Percentiles rank a stretch among this genome's conserved stretches.
These are phyloP conservation scores for Nicotiana undulata DNA, from an alignment of 257 asterid species.

Conservation along the genomic window DNA sequence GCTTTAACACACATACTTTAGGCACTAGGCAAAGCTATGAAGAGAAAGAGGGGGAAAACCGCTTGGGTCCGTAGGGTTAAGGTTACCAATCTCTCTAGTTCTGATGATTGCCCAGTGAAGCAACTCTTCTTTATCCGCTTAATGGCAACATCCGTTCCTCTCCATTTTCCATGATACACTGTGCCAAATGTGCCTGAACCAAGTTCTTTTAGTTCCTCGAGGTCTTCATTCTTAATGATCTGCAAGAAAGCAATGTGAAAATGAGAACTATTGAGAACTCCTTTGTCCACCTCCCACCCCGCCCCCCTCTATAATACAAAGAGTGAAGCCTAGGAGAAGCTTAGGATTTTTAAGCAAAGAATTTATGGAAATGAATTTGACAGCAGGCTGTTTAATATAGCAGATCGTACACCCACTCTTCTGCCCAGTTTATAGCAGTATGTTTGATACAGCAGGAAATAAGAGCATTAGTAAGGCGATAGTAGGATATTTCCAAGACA, in stretches of 20 bases:
- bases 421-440: neutral
- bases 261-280: neutral
- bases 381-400: neutral
- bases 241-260: slow-evolving; percentile 10
- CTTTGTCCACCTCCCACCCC: neutral
- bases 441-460: neutral
- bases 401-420: neutral
- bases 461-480: neutral
- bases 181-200: slow-evolving; percentile 66
- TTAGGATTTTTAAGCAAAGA: neutral
- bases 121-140: slow-evolving; percentile 80
- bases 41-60: neutral
- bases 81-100: slow-evolving; percentile 75
- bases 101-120: slow-evolving; percentile 73
- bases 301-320: neutral
- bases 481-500: neutral
- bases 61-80: neutral
- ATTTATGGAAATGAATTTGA: neutral
- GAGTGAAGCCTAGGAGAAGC: neutral
- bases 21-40: neutral
- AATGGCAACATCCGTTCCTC: slow-evolving; percentile 84
- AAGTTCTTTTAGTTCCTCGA: slow-evolving; percentile 51
- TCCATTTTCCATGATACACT: slow-evolving; percentile 60
- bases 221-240: slow-evolving; percentile 47
- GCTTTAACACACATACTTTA: neutral